phyloP scores from a whole-genome alignment of 2,329 filamentous ascomycete species.

The Colletotrichum melonis region DNA sequence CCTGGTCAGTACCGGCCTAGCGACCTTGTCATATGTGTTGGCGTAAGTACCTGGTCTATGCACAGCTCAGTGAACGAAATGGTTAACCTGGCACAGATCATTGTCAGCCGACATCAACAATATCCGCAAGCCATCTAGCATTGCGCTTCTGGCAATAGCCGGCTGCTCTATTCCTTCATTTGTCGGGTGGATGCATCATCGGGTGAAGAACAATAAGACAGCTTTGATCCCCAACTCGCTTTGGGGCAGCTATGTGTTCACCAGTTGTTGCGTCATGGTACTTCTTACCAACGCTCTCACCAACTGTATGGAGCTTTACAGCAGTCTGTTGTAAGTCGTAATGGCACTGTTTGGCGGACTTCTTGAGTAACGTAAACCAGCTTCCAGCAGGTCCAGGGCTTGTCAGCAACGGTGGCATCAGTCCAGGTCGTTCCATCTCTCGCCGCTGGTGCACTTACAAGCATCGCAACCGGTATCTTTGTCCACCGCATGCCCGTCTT shows the following conservation, averaged over 20 bases:
- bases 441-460: constrained; percentile 46
- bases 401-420: constrained; percentile 51
- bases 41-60: background rate
- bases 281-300: constrained; percentile 53
- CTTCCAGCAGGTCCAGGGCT: constrained; percentile 56
- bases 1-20: constrained; percentile 1
- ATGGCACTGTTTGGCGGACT: background rate
- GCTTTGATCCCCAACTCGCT: constrained; percentile 63
- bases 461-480: constrained; percentile 48
- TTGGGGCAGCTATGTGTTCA: constrained; percentile 64
- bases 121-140: background rate
- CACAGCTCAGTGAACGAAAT: constrained; percentile 49
- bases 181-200: constrained; percentile 16
- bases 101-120: constrained; percentile 14
- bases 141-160: constrained; percentile 2
- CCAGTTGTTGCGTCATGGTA: constrained; percentile 59
- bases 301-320: constrained; percentile 55
- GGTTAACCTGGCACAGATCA: constrained; percentile 9
- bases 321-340: constrained; percentile 52
- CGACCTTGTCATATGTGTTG: constrained; percentile 8
- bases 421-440: constrained; percentile 53
- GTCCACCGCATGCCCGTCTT: constrained; percentile 46
- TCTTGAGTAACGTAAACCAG: constrained; percentile 38
- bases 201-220: background rate
- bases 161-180: background rate